Percentiles rank a stretch among this genome's conserved stretches.
These are phyloP conservation scores for Krasilnikovozyma curviuscula DNA, from an alignment of 768 basidiomycete species.

Conservation along the genomic window DNA sequence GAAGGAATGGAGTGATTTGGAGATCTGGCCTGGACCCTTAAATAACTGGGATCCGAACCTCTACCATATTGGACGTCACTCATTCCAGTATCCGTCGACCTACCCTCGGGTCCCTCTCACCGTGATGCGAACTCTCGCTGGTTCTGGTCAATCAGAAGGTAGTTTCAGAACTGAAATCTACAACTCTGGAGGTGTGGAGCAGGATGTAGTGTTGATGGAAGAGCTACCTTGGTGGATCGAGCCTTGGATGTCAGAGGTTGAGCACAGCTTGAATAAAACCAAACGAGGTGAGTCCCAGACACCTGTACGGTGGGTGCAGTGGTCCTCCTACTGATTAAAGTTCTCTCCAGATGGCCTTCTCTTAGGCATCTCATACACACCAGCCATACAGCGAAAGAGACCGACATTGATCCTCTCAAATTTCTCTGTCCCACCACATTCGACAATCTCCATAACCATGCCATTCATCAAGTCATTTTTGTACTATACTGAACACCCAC, in stretches of 20 bases:
- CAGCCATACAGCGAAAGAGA: constrained; percentile 21
- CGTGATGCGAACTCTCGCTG: constrained; percentile 49
- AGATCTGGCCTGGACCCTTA: too few species aligned
- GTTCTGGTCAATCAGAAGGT: constrained; percentile 57
- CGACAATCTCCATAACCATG: constrained; percentile 45
- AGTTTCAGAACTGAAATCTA: constrained; percentile 45
- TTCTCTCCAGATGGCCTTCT: neutral
- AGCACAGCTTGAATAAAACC: constrained; percentile 33
- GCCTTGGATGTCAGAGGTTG: constrained; percentile 64
- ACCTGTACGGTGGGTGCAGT: too few species aligned
- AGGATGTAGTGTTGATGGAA: constrained; percentile 56
- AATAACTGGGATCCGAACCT: neutral
- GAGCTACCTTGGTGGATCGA: constrained; percentile 85
- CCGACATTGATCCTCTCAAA: constrained; percentile 50
- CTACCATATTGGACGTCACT: neutral
- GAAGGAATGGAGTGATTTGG: too few species aligned
- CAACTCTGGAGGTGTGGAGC: constrained; percentile 36
- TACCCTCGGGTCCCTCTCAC: constrained; percentile 37
- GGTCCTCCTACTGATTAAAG: too few species aligned
- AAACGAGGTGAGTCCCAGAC: constrained; percentile 13
- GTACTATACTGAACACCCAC: constrained; percentile 85
- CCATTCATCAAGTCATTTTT: constrained; percentile 68
- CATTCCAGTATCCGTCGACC: constrained; percentile 16
- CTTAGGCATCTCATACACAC: constrained; percentile 3
- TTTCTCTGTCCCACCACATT: constrained; percentile 48